These are phyloP conservation scores for Wickerhamia fluorescens DNA, from an alignment of 805 yeast genomes.

Conservation along the genomic window DNA sequence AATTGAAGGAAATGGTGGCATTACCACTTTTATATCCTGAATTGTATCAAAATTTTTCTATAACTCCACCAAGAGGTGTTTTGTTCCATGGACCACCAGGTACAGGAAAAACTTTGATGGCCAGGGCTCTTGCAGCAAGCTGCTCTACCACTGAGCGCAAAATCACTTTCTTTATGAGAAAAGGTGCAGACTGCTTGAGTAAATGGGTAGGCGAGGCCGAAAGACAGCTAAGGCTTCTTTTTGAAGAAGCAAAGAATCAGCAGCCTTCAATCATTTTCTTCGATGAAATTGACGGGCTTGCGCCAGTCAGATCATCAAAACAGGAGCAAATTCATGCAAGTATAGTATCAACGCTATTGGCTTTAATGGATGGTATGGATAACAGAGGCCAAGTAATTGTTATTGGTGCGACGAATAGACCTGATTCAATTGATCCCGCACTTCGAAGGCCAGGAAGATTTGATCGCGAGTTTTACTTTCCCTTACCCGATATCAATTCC, in stretches of 20 bases:
- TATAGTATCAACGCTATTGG: slow-evolving; percentile 89
- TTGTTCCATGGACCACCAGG: slow-evolving; percentile 99
- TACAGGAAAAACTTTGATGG: slow-evolving; percentile 97
- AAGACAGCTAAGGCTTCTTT: slow-evolving; percentile 79
- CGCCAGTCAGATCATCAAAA: slow-evolving; percentile 94
- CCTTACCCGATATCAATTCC: slow-evolving; percentile 78
- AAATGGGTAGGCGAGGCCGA: slow-evolving; percentile 99
- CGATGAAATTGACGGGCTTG: slow-evolving; percentile 97
- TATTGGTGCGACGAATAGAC: slow-evolving; percentile 96
- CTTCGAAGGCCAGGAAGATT: slow-evolving; percentile 94
- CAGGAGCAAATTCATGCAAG: slow-evolving; percentile 99
- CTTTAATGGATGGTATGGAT: slow-evolving; percentile 99
- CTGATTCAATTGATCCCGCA: slow-evolving; percentile 98
- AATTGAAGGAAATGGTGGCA: slow-evolving; percentile 94
- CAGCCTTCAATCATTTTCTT: slow-evolving; percentile 96
- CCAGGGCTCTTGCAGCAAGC: slow-evolving; percentile 93
- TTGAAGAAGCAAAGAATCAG: slow-evolving; percentile 92
- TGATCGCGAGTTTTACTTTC: slow-evolving; percentile 94
- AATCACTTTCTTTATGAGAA: slow-evolving; percentile 94
- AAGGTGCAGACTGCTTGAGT: slow-evolving; percentile 94
- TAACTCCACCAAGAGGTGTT: slow-evolving; percentile 96
- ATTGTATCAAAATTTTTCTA: slow-evolving; percentile 78
- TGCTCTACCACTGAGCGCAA: slow-evolving; percentile 80
- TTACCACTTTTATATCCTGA: slow-evolving; percentile 91
- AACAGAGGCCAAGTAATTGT: slow-evolving; percentile 97